Percentiles rank a stretch among this genome's conserved stretches.
Conservation (phyloP, 164 flowering plant species). For the Saururus chinensis region DNA sequence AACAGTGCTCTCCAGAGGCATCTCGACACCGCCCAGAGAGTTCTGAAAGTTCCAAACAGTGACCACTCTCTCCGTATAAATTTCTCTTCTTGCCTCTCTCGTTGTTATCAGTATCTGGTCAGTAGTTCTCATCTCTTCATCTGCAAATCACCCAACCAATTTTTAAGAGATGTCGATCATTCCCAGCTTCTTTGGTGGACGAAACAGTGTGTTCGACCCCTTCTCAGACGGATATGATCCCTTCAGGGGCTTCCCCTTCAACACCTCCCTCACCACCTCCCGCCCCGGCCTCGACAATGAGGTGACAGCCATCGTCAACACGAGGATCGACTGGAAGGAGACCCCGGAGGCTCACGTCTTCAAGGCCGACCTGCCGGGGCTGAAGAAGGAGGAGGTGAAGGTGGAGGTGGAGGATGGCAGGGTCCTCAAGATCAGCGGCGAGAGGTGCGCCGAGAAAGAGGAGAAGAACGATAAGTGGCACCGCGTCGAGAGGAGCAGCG, state of each 20-base stretch:
- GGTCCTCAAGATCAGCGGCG: constrained; percentile 28
- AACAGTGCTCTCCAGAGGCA: no score
- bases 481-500: constrained; percentile 24
- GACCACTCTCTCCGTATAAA: no score
- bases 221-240: background rate
- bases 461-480: constrained; percentile 30
- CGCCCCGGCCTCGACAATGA: constrained; percentile 3
- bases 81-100: no score
- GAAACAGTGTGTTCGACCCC: background rate
- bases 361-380: no score
- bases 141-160: no score
- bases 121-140: no score
- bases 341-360: no score
- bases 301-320: constrained; percentile 11
- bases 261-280: background rate
- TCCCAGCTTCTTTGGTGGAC: background rate
- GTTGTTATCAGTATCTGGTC: no score
- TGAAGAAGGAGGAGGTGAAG: no score
- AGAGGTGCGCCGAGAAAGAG: constrained; percentile 21
- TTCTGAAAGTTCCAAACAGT: no score
- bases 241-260: constrained; percentile 2
- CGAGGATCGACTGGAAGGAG: constrained; percentile 26
- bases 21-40: no score
- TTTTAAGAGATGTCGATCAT: background rate
- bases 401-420: constrained; percentile 32